Base-by-base conservation (phyloP, 257 asterid genomes). In the Solanum pinnatisectum region DNA sequence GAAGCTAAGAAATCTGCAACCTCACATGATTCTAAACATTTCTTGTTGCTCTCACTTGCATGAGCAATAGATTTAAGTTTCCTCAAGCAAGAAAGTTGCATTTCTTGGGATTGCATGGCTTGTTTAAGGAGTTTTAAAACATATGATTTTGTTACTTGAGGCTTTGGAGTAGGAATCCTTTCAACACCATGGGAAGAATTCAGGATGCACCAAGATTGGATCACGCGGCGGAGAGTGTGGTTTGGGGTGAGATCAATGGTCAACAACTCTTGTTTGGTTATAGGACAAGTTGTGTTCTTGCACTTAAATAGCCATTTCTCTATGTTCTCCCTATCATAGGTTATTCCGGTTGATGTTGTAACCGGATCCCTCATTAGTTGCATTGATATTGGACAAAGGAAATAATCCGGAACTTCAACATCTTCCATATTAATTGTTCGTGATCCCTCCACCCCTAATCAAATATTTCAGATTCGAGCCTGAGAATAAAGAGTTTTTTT, bases 281-380 rank as follows among this genome's bases (percentile, higher is more conserved):
- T 90, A 0, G 98, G 98, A 65, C 98, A 94, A 2, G 88, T 89
- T 14, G 35, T 60, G 87, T 88, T 93, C 52, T 88, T 91, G 91
- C 87, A 70, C 1, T 93, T 86, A 83, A 87, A 91, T 30, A 96
- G 33, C 99, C 98, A 96, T 85, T 90, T 96, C 30, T 94, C 94
- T 40, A 96, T 95, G 92, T 65, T 90, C 73, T 88, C 90, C 8
- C 98, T 35, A 89, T 96, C 98, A 83, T 95, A 96, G 4, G 98
- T 92, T 36, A 96, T 95, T 2, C 99, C 98, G 1, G 98, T 92
- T 4, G 96, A 65, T 68, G 93, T 84, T 5, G 91, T 94, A 5
- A 96, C 98, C 0, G 98, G 99, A 90, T 96, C 98, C 56, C 85
- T 91, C 98, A 96, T 96, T 10, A 95, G 90, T 89, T 96, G 96